Conservation (phyloP, 2,329 filamentous ascomycete genomes). For the Chrysoporthe deuterocubensis region DNA sequence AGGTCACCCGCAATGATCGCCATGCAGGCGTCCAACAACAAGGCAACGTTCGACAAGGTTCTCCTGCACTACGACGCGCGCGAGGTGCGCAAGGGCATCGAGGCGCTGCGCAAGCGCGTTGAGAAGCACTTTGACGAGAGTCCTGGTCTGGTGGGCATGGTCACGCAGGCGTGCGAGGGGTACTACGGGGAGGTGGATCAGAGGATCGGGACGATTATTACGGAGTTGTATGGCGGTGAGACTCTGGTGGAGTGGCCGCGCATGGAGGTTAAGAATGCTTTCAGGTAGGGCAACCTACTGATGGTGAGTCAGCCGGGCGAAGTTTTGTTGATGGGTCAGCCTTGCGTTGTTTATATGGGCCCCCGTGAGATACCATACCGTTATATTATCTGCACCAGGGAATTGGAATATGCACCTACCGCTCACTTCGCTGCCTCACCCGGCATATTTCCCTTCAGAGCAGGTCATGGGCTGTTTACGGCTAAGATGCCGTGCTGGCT, state of each 20-base stretch:
- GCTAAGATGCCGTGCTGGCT: neutral
- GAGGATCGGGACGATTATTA: conserved; percentile 62
- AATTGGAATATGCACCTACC: neutral
- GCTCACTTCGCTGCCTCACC: neutral
- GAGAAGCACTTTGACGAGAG: conserved; percentile 97
- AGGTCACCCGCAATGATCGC: conserved; percentile 69
- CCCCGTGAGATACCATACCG: conserved; percentile 12
- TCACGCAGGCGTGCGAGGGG: conserved; percentile 63
- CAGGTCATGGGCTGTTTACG: neutral
- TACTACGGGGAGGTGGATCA: conserved; percentile 67
- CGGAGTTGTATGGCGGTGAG: conserved; percentile 68
- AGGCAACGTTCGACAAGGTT: conserved; percentile 83
- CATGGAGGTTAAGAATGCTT: conserved; percentile 64
- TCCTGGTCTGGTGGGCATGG: conserved; percentile 59
- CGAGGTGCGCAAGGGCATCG: conserved; percentile 88
- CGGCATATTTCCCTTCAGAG: neutral
- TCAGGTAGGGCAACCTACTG: conserved; percentile 36
- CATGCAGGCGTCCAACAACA: conserved; percentile 80
- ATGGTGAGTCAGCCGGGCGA: neutral
- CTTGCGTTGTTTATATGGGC: conserved; percentile 4
- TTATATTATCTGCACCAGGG: conserved; percentile 7
- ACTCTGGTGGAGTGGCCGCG: conserved; percentile 70
- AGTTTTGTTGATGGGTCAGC: neutral
- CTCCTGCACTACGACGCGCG: conserved; percentile 79
- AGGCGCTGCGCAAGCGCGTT: conserved; percentile 84